These are phyloP conservation scores for Avena atlantica DNA, from an alignment of 176 grass and related monocot genomes.

Conservation along the genomic window DNA sequence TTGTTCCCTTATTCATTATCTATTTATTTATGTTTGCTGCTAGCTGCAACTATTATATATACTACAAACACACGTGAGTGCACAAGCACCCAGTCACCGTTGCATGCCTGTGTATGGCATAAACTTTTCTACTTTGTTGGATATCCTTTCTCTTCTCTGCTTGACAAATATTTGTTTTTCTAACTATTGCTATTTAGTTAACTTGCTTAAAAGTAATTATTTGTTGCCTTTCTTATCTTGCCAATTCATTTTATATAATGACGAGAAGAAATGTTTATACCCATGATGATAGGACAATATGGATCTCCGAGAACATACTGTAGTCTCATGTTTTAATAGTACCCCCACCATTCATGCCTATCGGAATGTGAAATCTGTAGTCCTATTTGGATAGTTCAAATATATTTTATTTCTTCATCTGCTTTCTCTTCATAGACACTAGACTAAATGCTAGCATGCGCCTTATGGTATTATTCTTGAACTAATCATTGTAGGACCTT, in stretches of 20 bases:
- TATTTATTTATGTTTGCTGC: slow-evolving; percentile 17
- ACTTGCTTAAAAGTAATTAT: neutral
- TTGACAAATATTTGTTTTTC: neutral
- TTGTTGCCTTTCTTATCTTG: slow-evolving; percentile 1
- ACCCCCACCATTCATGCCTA: neutral
- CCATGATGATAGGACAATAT: neutral
- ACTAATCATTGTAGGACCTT: slow-evolving; percentile 54
- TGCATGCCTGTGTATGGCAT: neutral
- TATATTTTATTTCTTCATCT: neutral
- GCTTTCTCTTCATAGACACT: neutral
- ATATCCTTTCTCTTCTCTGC: neutral
- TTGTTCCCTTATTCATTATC: neutral
- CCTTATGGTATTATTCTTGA: slow-evolving; percentile 17
- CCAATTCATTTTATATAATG: slow-evolving; percentile 3
- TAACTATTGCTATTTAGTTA: slow-evolving; percentile 4
- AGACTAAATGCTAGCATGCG: neutral
- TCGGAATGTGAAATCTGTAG: neutral
- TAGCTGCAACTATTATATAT: slow-evolving; percentile 2
- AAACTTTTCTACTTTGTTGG: neutral
- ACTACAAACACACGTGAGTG: neutral
- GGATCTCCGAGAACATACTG: neutral
- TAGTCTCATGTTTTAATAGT: slow-evolving; percentile 10
- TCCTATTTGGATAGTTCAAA: slow-evolving; percentile 17
- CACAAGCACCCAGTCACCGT: neutral
- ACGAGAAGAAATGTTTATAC: neutral